These are phyloP conservation scores for barley (Hordeum vulgare) DNA, from an alignment of 176 grass and related monocot species.

Conservation along the genomic window DNA sequence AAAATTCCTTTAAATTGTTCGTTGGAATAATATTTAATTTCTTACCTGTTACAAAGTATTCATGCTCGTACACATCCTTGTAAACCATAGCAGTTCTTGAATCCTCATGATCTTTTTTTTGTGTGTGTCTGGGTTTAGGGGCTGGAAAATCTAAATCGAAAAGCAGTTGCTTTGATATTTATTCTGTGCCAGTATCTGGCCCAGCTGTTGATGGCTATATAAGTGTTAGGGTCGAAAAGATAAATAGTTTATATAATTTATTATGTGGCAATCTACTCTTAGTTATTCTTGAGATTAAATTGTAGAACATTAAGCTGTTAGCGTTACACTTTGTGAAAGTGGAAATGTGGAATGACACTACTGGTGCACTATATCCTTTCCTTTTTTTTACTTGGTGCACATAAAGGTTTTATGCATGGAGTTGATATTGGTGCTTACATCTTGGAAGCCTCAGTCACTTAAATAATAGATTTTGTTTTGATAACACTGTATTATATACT, in stretches of 20 bases:
- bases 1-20: background rate
- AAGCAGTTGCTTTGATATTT: background rate
- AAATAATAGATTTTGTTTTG: background rate
- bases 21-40: background rate
- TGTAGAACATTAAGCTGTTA: background rate
- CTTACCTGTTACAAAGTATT: background rate
- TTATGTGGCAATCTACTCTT: background rate
- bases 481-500: background rate
- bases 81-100: background rate
- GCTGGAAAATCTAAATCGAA: background rate
- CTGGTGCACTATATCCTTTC: background rate
- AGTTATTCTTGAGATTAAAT: background rate
- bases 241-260: background rate
- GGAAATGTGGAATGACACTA: constrained; percentile 8
- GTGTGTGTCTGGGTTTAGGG: background rate
- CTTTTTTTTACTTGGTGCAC: background rate
- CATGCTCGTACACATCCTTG: background rate
- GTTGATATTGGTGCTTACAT: background rate
- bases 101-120: background rate
- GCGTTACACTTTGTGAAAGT: background rate
- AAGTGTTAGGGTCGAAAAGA: background rate
- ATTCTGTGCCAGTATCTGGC: background rate
- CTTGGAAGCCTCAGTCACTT: background rate
- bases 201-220: background rate
- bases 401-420: background rate